phyloP scores from a whole-genome alignment of 139 green algal species.

The Closterium sp. region DNA sequence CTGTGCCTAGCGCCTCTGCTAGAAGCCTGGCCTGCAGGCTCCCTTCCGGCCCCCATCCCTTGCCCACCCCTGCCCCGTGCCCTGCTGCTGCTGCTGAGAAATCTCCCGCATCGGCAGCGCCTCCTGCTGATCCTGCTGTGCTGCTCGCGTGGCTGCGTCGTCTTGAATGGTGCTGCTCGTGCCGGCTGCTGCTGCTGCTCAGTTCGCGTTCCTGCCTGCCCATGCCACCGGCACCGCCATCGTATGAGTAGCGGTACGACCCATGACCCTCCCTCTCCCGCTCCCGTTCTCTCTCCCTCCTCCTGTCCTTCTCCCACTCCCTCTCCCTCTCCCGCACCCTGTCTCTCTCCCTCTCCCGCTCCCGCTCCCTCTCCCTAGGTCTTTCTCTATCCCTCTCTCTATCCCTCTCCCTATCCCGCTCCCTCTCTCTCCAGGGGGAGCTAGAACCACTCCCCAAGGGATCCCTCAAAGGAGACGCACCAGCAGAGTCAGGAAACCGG shows the following conservation, averaged over 20 bases:
- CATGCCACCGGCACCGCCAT: neutral
- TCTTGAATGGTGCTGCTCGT: neutral
- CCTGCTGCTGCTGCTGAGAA: neutral
- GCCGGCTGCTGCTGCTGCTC: neutral
- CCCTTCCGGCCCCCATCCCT: neutral
- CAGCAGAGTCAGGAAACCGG: neutral
- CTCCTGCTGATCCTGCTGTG: neutral
- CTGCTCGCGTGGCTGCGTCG: neutral
- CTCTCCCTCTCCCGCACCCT: neutral
- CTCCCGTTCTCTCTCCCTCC: neutral
- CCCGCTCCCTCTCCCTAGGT: neutral
- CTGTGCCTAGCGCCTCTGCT: neutral
- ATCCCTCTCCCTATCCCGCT: neutral
- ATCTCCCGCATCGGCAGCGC: neutral
- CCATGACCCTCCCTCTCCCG: neutral
- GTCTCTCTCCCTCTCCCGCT: neutral
- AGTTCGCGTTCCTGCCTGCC: neutral
- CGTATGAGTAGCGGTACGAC: neutral
- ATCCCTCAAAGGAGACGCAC: neutral
- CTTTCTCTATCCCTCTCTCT: neutral
- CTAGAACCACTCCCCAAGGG: neutral
- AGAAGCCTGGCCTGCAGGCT: slow-evolving; percentile 1
- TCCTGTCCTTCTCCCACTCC: neutral
- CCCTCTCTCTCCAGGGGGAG: neutral
- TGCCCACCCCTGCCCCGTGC: neutral